Evolutionary conservation across 306 rosid species (phyloP), one percentile per base, ranked within the genome.

Genomic region (Rosa chinensis): DNA sequence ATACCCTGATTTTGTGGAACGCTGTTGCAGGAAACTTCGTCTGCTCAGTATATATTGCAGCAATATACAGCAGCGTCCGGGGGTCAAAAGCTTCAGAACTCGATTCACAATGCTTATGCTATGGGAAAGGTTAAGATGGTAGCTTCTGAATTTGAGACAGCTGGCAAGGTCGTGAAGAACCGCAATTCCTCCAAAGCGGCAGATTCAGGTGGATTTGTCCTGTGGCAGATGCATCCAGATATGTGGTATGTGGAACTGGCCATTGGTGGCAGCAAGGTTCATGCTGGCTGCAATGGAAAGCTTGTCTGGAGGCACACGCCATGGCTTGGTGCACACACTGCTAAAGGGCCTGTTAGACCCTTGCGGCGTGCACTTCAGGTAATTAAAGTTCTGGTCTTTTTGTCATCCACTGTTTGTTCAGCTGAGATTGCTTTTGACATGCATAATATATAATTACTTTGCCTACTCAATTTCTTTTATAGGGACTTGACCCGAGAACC

Each of bases 181-280:
- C 87, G 90, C 43, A 93, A 89, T 82, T 89, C 97, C 59, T 84
- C 96, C 61, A 96, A 96, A 85, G 90, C 92, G 66, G 87, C 97
- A 4, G 99, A 96, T 50, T 88, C 97, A 0, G 99, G 99, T 21
- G 98, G 99, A 45, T 96, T 96, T 81, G 97, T 96, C 77, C 81
- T 96, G 82, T 96, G 99, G 99, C 98, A 96, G 88, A 96, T 96
- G 99, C 89, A 89, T 84, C 99, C 97, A 0, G 98, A 93, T 77
- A 96, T 89, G 99, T 96, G 99, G 99, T 96, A 96, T 66, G 99
- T 93, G 66, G 99, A 96, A 86, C 99, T 96, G 79, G 99, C 98
- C 69, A 89, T 96, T 56, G 99, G 98, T 53, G 99, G 94, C 49
- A 96, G 96, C 88, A 96, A 96, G 89, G 99, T 96, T 80, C 99